These are phyloP conservation scores for Dichotomopilus funicola DNA, from an alignment of 2,329 filamentous ascomycete species.

Conservation along the genomic window DNA sequence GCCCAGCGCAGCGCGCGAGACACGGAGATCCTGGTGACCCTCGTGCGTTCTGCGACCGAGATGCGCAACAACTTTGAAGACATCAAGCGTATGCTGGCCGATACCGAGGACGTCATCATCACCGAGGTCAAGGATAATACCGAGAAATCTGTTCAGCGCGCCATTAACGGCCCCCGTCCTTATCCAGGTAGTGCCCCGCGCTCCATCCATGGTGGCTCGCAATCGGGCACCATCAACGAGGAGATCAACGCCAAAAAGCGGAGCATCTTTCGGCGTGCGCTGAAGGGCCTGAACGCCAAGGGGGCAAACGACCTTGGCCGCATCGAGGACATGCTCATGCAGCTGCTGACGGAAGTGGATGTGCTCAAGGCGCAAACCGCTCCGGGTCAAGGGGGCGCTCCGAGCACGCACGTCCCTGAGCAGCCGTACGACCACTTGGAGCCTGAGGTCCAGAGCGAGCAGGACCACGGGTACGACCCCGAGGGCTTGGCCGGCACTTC, in stretches of 20 bases:
- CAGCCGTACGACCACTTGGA: slow-evolving; percentile 65
- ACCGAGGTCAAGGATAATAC: slow-evolving; percentile 81
- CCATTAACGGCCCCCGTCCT: slow-evolving; percentile 79
- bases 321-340: slow-evolving; percentile 88
- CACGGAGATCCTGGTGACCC: slow-evolving; percentile 89
- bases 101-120: slow-evolving; percentile 85
- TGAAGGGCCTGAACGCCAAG: slow-evolving; percentile 83
- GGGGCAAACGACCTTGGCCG: slow-evolving; percentile 80
- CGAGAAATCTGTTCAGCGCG: slow-evolving; percentile 74
- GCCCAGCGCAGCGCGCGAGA: slow-evolving; percentile 93
- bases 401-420: slow-evolving; percentile 45
- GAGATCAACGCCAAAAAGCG: slow-evolving; percentile 70
- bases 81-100: slow-evolving; percentile 84
- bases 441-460: slow-evolving; percentile 56
- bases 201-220: slow-evolving; percentile 50
- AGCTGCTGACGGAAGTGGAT: slow-evolving; percentile 87
- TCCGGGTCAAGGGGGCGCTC: slow-evolving; percentile 27
- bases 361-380: slow-evolving; percentile 61
- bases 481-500: slow-evolving; percentile 74
- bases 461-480: slow-evolving; percentile 72
- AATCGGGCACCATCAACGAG: slow-evolving; percentile 45
- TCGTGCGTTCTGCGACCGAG: slow-evolving; percentile 89
- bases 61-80: slow-evolving; percentile 97
- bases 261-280: slow-evolving; percentile 88
- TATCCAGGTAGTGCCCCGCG: slow-evolving; percentile 62